These are phyloP conservation scores for Globisporangium polare DNA, from an alignment of 352 stramenopile genomes.

Conservation along the genomic window DNA sequence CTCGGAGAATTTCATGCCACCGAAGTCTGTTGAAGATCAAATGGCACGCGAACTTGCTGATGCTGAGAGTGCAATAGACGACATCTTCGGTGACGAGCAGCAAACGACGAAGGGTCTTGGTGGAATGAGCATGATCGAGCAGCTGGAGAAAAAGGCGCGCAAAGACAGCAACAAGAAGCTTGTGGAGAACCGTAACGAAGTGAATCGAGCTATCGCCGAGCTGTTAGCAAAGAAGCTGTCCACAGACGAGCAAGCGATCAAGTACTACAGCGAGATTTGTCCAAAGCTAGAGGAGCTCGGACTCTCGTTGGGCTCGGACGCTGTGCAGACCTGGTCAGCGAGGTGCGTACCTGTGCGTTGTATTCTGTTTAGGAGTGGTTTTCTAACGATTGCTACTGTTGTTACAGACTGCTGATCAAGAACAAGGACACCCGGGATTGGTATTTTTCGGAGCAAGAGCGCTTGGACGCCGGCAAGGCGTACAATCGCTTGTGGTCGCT, in stretches of 20 bases:
- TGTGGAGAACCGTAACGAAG: conserved; percentile 60
- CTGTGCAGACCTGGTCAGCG: conserved; percentile 79
- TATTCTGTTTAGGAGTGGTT: not conserved
- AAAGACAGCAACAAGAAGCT: conserved; percentile 88
- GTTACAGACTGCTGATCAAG: conserved; percentile 69
- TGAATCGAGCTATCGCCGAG: conserved; percentile 55
- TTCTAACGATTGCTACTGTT: not conserved
- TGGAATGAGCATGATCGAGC: conserved; percentile 87
- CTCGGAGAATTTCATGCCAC: conserved; percentile 17
- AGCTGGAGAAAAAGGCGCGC: conserved; percentile 82
- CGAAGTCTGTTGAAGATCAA: conserved; percentile 70
- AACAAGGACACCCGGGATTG: conserved; percentile 86
- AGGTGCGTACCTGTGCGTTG: conserved; percentile 21
- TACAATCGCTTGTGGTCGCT: conserved; percentile 77
- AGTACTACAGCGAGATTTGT: conserved; percentile 51
- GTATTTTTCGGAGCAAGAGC: conserved; percentile 81
- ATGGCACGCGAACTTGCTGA: conserved; percentile 80
- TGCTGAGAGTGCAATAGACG: conserved; percentile 73
- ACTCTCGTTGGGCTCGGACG: conserved; percentile 59
- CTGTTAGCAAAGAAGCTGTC: conserved; percentile 45
- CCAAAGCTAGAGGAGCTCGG: conserved; percentile 65
- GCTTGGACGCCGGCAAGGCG: conserved; percentile 67
- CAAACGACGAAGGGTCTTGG: conserved; percentile 52
- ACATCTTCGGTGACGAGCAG: conserved; percentile 84
- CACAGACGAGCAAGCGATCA: conserved; percentile 66